Conservation (phyloP, 441 rosid species). For the Metrosideros polymorpha region DNA sequence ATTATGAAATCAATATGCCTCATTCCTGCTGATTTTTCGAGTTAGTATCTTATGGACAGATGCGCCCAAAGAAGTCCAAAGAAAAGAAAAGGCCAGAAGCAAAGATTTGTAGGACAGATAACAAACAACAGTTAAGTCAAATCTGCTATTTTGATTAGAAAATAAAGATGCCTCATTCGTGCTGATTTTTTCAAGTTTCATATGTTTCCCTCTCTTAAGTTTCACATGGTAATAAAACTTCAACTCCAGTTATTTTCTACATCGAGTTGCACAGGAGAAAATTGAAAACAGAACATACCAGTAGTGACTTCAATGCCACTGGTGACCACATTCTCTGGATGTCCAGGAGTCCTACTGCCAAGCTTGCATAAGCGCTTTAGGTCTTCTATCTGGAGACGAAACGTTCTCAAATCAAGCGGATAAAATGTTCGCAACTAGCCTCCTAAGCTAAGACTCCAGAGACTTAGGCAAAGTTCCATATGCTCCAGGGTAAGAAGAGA, state of each 20-base stretch:
- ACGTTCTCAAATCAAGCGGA: background rate
- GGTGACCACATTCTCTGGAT: constrained; percentile 21
- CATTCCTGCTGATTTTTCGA: background rate
- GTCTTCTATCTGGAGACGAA: constrained; percentile 12
- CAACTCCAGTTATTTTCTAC: background rate
- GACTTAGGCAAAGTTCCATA: background rate
- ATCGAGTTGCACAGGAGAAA: background rate
- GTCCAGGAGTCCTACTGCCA: constrained; percentile 23
- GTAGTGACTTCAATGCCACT: constrained; percentile 27
- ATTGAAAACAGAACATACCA: background rate
- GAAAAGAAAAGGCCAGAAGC: background rate
- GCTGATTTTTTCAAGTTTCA: background rate
- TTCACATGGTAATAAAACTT: background rate
- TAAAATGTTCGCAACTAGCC: background rate
- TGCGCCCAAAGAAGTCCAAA: background rate
- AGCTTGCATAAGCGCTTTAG: constrained; percentile 14
- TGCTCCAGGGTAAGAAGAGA: background rate
- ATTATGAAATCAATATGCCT: background rate
- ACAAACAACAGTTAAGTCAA: background rate
- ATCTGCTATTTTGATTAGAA: background rate
- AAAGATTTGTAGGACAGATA: background rate
- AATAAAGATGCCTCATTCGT: background rate
- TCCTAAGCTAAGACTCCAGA: background rate
- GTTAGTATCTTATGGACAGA: background rate
- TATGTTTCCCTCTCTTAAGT: background rate